Conservation (phyloP, 2,329 filamentous ascomycete species). For the Alternaria consortialis region DNA sequence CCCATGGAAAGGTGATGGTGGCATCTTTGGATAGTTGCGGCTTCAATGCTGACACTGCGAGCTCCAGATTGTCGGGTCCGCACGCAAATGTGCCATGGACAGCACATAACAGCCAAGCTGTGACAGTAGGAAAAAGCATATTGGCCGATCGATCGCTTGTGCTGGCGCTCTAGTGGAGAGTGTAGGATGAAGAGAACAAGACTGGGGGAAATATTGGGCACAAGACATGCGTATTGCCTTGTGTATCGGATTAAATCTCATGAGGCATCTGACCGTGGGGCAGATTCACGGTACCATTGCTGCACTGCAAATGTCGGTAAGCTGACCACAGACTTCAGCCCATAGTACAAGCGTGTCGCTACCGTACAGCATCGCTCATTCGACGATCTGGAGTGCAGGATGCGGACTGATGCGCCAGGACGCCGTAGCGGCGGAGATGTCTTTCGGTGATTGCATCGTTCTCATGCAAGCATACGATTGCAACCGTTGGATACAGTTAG, state of each 20-base stretch:
- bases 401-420: not conserved
- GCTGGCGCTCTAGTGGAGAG: not conserved
- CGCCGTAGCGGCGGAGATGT: not conserved
- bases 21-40: constrained; percentile 20
- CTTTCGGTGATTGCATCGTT: not conserved
- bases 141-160: not conserved
- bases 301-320: not conserved
- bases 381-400: not conserved
- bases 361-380: not conserved
- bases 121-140: constrained; percentile 5
- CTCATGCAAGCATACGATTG: not conserved
- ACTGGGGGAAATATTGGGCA: not conserved
- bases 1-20: constrained; percentile 22
- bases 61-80: not conserved
- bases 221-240: not conserved
- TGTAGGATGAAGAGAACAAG: not conserved
- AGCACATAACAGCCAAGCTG: constrained; percentile 3
- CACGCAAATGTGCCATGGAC: not conserved
- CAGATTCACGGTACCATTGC: not conserved
- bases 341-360: not conserved
- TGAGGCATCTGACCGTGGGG: not conserved
- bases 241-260: not conserved
- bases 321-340: not conserved
- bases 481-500: not conserved
- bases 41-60: not conserved